phyloP scores from a whole-genome alignment of 2,329 filamentous ascomycete genomes.

The Thelonectria blattea region DNA sequence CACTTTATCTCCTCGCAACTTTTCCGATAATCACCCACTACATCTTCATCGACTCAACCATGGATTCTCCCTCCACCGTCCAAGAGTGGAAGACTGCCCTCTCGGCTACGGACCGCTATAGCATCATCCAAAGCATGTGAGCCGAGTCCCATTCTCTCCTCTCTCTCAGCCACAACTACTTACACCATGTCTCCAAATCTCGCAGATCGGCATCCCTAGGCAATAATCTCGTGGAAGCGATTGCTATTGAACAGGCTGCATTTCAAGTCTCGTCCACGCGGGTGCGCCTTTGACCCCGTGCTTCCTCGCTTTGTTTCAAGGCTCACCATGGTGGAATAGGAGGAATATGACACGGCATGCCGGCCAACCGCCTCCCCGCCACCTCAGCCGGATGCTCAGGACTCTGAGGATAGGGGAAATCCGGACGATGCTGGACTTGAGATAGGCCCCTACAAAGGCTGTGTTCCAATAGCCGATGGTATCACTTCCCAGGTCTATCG shows the following conservation, averaged over 20 bases:
- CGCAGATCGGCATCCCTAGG: constrained; percentile 41
- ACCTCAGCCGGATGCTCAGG: constrained; percentile 8
- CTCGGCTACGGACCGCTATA: constrained; percentile 66
- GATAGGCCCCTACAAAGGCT: constrained; percentile 62
- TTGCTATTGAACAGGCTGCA: constrained; percentile 68
- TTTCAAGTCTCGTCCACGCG: constrained; percentile 63
- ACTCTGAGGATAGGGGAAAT: constrained; percentile 4
- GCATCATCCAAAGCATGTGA: constrained; percentile 61
- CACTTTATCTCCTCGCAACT: background rate
- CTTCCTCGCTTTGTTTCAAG: constrained; percentile 18
- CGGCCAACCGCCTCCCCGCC: constrained; percentile 25
- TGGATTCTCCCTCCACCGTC: constrained; percentile 22
- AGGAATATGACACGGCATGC: constrained; percentile 61
- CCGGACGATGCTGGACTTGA: constrained; percentile 43
- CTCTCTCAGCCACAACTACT: background rate
- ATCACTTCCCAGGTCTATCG: constrained; percentile 86
- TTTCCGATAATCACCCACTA: background rate
- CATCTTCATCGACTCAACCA: constrained; percentile 4
- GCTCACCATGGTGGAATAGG: constrained; percentile 51
- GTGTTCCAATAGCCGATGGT: constrained; percentile 66
- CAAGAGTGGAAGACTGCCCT: constrained; percentile 58
- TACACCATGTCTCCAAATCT: background rate
- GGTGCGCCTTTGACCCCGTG: constrained; percentile 51
- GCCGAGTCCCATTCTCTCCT: background rate
- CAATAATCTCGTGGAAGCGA: constrained; percentile 55